phyloP scores from a whole-genome alignment of 495 filamentous ascomycete genomes.

The Glonium stellatum region DNA sequence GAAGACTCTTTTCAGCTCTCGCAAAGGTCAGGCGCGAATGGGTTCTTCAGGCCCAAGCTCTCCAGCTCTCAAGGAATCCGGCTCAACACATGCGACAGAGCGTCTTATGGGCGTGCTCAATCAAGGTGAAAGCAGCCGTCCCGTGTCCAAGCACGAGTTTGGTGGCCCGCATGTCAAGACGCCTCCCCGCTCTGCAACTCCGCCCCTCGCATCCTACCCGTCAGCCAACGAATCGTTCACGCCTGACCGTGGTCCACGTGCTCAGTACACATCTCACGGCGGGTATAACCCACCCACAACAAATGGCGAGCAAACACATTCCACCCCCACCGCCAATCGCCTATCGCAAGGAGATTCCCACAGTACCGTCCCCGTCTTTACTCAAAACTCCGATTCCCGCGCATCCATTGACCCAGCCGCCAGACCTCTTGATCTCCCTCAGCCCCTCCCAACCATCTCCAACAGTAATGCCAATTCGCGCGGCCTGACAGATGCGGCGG shows the following conservation, averaged over 20 bases:
- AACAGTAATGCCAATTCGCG: background rate
- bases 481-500: conserved; percentile 19
- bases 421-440: conserved; percentile 7
- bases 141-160: conserved; percentile 14
- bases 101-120: conserved; percentile 20
- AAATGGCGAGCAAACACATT: conserved; percentile 23
- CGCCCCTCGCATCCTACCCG: conserved; percentile 39
- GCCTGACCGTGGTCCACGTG: conserved; percentile 47
- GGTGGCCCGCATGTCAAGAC: conserved; percentile 37
- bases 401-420: background rate
- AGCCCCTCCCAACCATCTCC: conserved; percentile 10
- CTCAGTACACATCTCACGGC: conserved; percentile 36
- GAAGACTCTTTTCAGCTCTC: conserved; percentile 39
- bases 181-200: conserved; percentile 42
- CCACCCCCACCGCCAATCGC: conserved; percentile 27
- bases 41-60: conserved; percentile 27
- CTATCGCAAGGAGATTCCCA: conserved; percentile 12
- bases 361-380: background rate
- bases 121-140: conserved; percentile 5
- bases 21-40: conserved; percentile 22
- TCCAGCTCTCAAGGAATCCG: conserved; percentile 16
- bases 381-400: background rate
- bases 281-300: conserved; percentile 43
- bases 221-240: conserved; percentile 47
- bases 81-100: conserved; percentile 17